phyloP scores from a whole-genome alignment of 371 early-diverging fungal species.

The Mucor velutinosus region DNA sequence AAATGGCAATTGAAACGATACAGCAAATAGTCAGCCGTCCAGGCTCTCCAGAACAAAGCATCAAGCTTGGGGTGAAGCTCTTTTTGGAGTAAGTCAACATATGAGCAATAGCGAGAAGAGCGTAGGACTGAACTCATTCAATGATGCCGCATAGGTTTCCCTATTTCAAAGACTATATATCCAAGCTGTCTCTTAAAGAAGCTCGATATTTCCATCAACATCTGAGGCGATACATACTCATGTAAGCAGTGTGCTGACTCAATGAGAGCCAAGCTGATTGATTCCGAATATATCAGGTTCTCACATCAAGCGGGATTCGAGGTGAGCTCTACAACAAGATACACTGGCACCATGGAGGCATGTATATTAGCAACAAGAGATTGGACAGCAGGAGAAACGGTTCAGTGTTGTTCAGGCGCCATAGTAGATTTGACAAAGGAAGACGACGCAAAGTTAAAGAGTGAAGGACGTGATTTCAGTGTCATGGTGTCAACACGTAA shows the following conservation, averaged over 20 bases:
- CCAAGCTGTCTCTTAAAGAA: constrained; percentile 16
- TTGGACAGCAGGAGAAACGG: constrained; percentile 72
- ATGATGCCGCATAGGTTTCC: constrained; percentile 22
- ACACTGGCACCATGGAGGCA: constrained; percentile 70
- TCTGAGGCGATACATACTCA: constrained; percentile 32
- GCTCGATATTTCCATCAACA: constrained; percentile 28
- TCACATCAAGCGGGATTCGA: constrained; percentile 79
- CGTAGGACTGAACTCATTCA: neutral
- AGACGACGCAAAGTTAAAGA: constrained; percentile 67
- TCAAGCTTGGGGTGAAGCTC: constrained; percentile 50
- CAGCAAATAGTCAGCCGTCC: constrained; percentile 18
- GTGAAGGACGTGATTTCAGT: constrained; percentile 75
- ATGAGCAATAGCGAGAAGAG: neutral
- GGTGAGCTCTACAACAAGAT: constrained; percentile 67
- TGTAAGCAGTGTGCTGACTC: constrained; percentile 15
- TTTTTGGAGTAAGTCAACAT: constrained; percentile 43
- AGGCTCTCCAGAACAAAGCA: constrained; percentile 15
- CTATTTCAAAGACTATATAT: constrained; percentile 23
- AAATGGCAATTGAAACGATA: constrained; percentile 40
- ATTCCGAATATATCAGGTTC: constrained; percentile 54
- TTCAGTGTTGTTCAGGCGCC: constrained; percentile 71
- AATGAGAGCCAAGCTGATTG: too few species aligned
- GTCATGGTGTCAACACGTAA: constrained; percentile 78
- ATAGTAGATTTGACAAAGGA: constrained; percentile 65
- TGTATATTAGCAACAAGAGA: constrained; percentile 74